Percentiles rank a stretch among this genome's conserved stretches.
Conservation (phyloP, 345 rosid species). For the Moricandia arvensis region DNA sequence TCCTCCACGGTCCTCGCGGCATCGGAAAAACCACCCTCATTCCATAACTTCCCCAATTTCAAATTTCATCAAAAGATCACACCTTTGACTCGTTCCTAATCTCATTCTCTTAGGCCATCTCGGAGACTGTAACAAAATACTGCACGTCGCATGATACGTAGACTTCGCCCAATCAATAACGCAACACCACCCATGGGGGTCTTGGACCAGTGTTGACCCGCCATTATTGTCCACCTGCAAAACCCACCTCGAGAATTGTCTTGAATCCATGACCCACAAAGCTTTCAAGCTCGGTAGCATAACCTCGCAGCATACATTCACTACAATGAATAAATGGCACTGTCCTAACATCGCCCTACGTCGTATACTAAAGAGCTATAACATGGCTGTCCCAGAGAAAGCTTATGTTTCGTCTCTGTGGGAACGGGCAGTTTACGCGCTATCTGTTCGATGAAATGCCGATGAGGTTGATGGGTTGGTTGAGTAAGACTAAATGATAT, state of each 20-base stretch:
- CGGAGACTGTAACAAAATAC: conserved; percentile 74
- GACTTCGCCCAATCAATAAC: conserved; percentile 78
- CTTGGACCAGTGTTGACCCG: conserved; percentile 72
- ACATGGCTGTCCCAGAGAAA: too few species aligned
- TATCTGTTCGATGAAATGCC: too few species aligned
- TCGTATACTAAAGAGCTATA: too few species aligned
- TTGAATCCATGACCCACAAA: too few species aligned
- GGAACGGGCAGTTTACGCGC: too few species aligned
- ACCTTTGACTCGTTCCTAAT: conserved; percentile 9
- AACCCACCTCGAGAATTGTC: conserved; percentile 13
- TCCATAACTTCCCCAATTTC: neutral
- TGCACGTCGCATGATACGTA: conserved; percentile 77
- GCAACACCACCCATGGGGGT: conserved; percentile 75
- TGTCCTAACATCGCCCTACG: too few species aligned
- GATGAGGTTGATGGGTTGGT: too few species aligned
- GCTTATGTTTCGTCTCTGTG: too few species aligned
- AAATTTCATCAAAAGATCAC: neutral
- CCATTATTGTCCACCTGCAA: conserved; percentile 59
- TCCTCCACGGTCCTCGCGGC: conserved; percentile 97
- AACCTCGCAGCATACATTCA: too few species aligned
- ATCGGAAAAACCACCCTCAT: conserved; percentile 92
- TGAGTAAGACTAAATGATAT: too few species aligned
- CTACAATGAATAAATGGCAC: too few species aligned
- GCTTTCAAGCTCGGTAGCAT: too few species aligned
- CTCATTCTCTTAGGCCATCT: conserved; percentile 74